phyloP scores from a whole-genome alignment of 768 basidiomycete genomes.

The Termitomyces sp. region DNA sequence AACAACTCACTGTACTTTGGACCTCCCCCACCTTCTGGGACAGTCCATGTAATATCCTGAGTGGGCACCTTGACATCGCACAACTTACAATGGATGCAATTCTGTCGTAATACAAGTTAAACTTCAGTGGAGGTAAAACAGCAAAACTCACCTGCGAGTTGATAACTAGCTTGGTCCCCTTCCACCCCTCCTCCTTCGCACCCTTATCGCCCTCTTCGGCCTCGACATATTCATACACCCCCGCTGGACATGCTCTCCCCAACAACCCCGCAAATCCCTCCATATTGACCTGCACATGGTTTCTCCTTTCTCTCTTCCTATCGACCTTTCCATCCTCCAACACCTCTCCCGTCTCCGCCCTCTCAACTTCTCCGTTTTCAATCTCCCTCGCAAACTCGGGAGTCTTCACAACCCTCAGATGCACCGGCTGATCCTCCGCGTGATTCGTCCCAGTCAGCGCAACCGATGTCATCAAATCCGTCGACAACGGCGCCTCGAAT shows the following conservation, averaged over 20 bases:
- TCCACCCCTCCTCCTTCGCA: slow-evolving; percentile 48
- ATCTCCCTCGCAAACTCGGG: slow-evolving; percentile 20
- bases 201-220: slow-evolving; percentile 37
- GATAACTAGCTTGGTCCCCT: slow-evolving; percentile 87
- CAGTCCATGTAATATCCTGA: slow-evolving; percentile 95
- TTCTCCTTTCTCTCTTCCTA: slow-evolving; percentile 36
- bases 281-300: slow-evolving; percentile 74
- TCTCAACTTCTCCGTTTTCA: slow-evolving; percentile 14
- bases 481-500: slow-evolving; percentile 85
- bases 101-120: slow-evolving; percentile 35
- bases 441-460: slow-evolving; percentile 93
- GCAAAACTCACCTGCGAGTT: slow-evolving; percentile 77
- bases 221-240: slow-evolving; percentile 94
- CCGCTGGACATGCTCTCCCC: slow-evolving; percentile 89
- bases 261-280: slow-evolving; percentile 82
- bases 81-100: slow-evolving; percentile 91
- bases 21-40: slow-evolving; percentile 94
- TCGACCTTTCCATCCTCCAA: slow-evolving; percentile 24
- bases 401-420: slow-evolving; percentile 61
- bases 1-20: slow-evolving; percentile 84
- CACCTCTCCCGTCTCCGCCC: slow-evolving; percentile 18
- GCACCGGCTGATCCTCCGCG: slow-evolving; percentile 92
- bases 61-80: slow-evolving; percentile 97
- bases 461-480: slow-evolving; percentile 88
- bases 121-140: background rate